Conservation (phyloP, 352 stramenopile genomes). For the Phytopythium litorale region DNA sequence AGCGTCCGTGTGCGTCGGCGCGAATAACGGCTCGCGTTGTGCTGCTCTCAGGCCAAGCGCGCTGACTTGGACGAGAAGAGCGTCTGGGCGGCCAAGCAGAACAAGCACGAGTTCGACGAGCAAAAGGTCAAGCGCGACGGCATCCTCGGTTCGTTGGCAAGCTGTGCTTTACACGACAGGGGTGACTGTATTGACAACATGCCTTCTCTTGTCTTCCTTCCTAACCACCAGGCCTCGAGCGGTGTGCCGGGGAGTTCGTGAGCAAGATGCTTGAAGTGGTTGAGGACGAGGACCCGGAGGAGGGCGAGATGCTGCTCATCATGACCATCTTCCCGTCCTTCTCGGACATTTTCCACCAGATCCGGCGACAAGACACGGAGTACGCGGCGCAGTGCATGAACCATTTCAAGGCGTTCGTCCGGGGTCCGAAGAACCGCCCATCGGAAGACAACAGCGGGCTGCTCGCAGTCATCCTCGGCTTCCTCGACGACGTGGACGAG, state of each 20-base stretch:
- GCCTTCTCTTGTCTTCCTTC: not conserved
- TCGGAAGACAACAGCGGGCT: slow-evolving; percentile 69
- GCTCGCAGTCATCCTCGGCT: slow-evolving; percentile 65
- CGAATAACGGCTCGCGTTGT: slow-evolving; percentile 25
- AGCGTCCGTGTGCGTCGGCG: slow-evolving; percentile 18
- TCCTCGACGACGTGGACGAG: slow-evolving; percentile 64
- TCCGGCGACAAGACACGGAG: slow-evolving; percentile 67
- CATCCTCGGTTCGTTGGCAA: slow-evolving; percentile 51
- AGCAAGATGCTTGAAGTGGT: slow-evolving; percentile 85
- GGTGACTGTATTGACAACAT: not conserved
- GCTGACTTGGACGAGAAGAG: slow-evolving; percentile 62
- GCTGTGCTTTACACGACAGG: not conserved
- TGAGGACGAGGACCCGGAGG: slow-evolving; percentile 72
- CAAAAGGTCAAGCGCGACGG: slow-evolving; percentile 81
- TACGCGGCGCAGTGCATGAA: slow-evolving; percentile 85
- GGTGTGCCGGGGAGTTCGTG: slow-evolving; percentile 84
- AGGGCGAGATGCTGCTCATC: slow-evolving; percentile 77
- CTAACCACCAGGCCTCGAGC: slow-evolving; percentile 53
- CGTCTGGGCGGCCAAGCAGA: slow-evolving; percentile 68
- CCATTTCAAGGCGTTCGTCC: slow-evolving; percentile 82
- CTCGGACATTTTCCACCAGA: slow-evolving; percentile 83
- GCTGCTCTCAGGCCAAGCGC: slow-evolving; percentile 38
- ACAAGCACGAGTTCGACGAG: slow-evolving; percentile 76
- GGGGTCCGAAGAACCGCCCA: slow-evolving; percentile 82
- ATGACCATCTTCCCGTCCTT: slow-evolving; percentile 88